These are phyloP conservation scores for Eimeria necatrix DNA, from an alignment of 169 alveolate genomes.

Conservation along the genomic window DNA sequence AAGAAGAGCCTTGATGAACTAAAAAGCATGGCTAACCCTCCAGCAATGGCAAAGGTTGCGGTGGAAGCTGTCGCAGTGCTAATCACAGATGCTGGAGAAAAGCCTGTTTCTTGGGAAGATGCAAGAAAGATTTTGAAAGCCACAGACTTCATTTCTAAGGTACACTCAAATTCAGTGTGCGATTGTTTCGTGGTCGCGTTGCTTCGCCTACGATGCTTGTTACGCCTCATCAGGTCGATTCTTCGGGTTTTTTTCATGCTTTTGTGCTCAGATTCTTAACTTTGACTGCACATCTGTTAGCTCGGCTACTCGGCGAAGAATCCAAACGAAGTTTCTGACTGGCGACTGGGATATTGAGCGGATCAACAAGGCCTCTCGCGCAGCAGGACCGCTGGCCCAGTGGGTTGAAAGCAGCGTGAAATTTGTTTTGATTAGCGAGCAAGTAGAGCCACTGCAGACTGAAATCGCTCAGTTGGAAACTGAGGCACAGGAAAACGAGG, in stretches of 20 bases:
- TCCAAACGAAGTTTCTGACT: slow-evolving; percentile 88
- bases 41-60: slow-evolving; percentile 96
- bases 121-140: slow-evolving; percentile 93
- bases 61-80: slow-evolving; percentile 95
- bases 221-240: background rate
- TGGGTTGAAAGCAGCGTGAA: slow-evolving; percentile 96
- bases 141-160: slow-evolving; percentile 94
- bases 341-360: slow-evolving; percentile 96
- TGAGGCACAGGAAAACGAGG: slow-evolving; percentile 93
- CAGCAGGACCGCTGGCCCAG: slow-evolving; percentile 98
- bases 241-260: background rate
- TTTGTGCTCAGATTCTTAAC: slow-evolving; percentile 67
- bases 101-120: slow-evolving; percentile 96
- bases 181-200: background rate
- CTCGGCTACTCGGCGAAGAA: slow-evolving; percentile 86
- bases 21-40: slow-evolving; percentile 96
- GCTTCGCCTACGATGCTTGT: background rate
- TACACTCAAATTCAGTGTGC: background rate
- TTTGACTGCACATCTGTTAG: slow-evolving; percentile 76
- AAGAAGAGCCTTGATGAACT: slow-evolving; percentile 93
- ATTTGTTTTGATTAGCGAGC: slow-evolving; percentile 93
- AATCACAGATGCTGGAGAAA: slow-evolving; percentile 90
- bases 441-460: slow-evolving; percentile 96
- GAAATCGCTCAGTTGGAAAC: slow-evolving; percentile 94
- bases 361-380: slow-evolving; percentile 96